Conservation (phyloP, 2,329 filamentous ascomycete species). For the Colletotrichum tabaci region DNA sequence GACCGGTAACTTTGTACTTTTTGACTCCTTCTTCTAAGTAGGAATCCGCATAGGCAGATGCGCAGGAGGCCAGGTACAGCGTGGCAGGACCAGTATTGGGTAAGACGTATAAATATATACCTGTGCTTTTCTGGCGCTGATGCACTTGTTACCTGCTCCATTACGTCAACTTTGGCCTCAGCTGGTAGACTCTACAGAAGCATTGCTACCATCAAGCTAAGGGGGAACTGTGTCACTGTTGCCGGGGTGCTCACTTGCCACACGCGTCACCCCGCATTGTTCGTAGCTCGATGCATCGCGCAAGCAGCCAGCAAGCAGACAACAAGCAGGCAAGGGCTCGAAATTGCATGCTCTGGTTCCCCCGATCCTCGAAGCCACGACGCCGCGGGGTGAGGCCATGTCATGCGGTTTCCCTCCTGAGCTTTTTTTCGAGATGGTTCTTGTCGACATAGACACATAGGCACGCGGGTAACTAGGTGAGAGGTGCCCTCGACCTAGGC, state of each 20-base stretch:
- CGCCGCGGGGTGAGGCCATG: slow-evolving; percentile 34
- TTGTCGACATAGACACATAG: background rate
- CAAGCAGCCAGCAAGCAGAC: slow-evolving; percentile 1
- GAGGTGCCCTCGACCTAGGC: background rate
- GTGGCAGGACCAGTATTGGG: background rate
- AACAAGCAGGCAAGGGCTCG: slow-evolving; percentile 3
- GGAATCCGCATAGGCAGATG: too few relatives aligned
- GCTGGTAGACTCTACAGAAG: background rate
- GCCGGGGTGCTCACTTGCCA: background rate
- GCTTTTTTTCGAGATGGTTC: background rate
- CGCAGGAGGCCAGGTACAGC: too few relatives aligned
- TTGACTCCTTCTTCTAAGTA: background rate
- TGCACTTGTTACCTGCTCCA: background rate
- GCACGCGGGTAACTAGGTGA: too few relatives aligned
- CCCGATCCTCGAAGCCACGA: slow-evolving; percentile 1
- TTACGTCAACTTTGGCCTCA: background rate
- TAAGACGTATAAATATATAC: background rate
- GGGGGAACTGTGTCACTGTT: slow-evolving; percentile 4
- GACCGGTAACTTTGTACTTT: background rate
- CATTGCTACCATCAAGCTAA: background rate
- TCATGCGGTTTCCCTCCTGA: slow-evolving; percentile 25
- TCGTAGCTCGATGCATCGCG: slow-evolving; percentile 12
- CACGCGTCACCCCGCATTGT: slow-evolving; percentile 33
- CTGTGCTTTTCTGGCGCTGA: too few relatives aligned
- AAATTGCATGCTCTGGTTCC: slow-evolving; percentile 19